Conservation (phyloP, 73 alveolate species). For the Tetrahymena malaccensis region DNA sequence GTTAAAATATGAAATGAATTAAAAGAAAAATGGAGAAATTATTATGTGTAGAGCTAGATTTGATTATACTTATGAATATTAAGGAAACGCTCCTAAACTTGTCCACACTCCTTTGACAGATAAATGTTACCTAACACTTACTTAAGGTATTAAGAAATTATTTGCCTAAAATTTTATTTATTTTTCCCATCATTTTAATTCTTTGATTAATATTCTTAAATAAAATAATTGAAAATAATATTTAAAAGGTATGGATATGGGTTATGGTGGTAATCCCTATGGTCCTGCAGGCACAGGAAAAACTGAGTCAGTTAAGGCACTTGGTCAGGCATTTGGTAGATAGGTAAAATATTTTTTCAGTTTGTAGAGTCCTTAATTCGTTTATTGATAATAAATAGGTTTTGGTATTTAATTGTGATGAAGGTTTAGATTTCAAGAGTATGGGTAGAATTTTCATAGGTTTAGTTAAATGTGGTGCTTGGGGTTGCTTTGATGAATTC, state of each 20-base stretch:
- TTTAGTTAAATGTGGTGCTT: constrained; percentile 99
- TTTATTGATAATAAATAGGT: constrained; percentile 5
- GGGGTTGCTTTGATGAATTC: constrained; percentile 99
- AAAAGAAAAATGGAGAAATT: constrained; percentile 55
- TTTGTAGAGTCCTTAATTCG: no score
- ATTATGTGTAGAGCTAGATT: constrained; percentile 96
- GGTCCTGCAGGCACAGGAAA: constrained; percentile 99
- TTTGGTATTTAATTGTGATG: constrained; percentile 99
- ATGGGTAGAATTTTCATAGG: constrained; percentile 99
- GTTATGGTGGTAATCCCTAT: constrained; percentile 99
- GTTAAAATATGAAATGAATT: constrained; percentile 79
- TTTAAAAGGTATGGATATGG: constrained; percentile 92
- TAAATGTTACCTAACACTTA: constrained; percentile 98
- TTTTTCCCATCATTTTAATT: background rate
- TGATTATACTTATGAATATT: constrained; percentile 98
- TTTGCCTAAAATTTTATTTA: background rate
- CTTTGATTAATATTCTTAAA: no score
- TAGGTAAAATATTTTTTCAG: constrained; percentile 51
- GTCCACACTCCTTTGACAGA: constrained; percentile 99
- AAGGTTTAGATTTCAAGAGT: constrained; percentile 99
- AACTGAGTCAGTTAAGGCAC: constrained; percentile 99
- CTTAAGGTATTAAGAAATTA: constrained; percentile 57
- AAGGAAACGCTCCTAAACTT: constrained; percentile 99
- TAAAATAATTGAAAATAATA: background rate
- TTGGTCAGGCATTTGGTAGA: constrained; percentile 99